These are phyloP conservation scores for Claviceps paspali DNA, from an alignment of 2,329 filamentous ascomycete genomes.

Conservation along the genomic window DNA sequence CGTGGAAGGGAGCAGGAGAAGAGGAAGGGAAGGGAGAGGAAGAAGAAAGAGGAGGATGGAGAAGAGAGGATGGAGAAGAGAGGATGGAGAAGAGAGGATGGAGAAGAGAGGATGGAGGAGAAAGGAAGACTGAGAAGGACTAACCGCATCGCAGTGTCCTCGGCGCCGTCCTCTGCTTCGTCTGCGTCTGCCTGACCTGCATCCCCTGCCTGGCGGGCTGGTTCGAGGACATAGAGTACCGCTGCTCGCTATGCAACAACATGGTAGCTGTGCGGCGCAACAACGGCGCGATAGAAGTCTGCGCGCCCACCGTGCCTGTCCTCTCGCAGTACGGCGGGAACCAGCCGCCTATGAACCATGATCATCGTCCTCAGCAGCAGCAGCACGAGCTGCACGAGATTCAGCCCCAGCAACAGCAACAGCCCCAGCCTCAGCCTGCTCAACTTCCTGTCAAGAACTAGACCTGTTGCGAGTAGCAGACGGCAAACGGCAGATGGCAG, in stretches of 20 bases:
- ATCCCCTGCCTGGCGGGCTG: conserved; percentile 17
- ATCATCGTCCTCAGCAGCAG: neutral
- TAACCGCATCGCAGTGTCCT: conserved; percentile 14
- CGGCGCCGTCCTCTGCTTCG: conserved; percentile 15
- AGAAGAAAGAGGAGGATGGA: too few relatives aligned
- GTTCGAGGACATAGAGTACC: conserved; percentile 17
- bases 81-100: too few relatives aligned
- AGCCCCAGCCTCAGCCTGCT: neutral
- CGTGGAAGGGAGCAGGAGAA: too few relatives aligned
- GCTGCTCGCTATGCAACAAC: conserved; percentile 15
- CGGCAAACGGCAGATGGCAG: too few relatives aligned
- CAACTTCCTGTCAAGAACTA: conserved; percentile 1
- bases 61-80: too few relatives aligned
- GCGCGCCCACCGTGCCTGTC: conserved; percentile 8
- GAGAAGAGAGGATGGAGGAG: too few relatives aligned
- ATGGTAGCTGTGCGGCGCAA: conserved; percentile 13
- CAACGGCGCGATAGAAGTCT: conserved; percentile 10
- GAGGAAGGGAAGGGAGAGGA: too few relatives aligned
- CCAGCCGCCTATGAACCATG: conserved; percentile 1
- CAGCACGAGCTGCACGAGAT: conserved; percentile 3
- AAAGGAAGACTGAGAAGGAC: too few relatives aligned
- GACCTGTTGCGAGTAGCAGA: neutral
- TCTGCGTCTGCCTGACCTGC: conserved; percentile 18
- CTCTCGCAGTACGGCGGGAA: conserved; percentile 8
- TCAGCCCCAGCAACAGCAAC: too few relatives aligned